A percentile compares a stretch with the other conserved stretches of the same genome.
Conservation (phyloP, 441 rosid genomes). For the Erysimum pusillum region DNA sequence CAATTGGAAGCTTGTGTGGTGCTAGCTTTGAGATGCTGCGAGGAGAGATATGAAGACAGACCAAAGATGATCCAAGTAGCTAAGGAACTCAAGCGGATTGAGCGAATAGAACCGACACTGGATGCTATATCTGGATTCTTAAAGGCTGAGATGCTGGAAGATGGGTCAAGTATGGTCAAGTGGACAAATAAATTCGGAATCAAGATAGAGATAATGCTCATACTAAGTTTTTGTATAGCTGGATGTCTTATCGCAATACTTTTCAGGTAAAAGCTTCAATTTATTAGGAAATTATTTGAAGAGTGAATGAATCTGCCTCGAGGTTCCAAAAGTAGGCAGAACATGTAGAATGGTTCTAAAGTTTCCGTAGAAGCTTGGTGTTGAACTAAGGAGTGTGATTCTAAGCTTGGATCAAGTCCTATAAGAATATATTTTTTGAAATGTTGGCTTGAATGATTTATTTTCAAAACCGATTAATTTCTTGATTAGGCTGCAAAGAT, state of each 20-base stretch:
- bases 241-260: background rate
- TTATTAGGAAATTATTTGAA: background rate
- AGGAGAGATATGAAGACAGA: background rate
- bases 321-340: background rate
- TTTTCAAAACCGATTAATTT: background rate
- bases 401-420: background rate
- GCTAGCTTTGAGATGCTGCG: background rate
- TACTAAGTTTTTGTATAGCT: background rate
- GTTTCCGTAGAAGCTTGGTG: background rate
- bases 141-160: background rate
- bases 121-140: background rate
- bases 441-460: background rate
- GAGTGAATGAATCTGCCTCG: background rate
- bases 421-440: background rate
- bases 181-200: conserved; percentile 1
- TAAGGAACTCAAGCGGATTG: background rate
- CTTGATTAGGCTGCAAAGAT: background rate
- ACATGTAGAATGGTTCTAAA: background rate
- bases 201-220: conserved; percentile 1
- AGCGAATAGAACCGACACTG: background rate
- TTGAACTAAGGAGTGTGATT: background rate
- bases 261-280: background rate
- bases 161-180: background rate
- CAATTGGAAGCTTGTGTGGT: no score
- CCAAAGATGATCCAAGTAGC: background rate